Conservation (phyloP, 148 eudicot species). For the Camellia lanceoleosa region DNA sequence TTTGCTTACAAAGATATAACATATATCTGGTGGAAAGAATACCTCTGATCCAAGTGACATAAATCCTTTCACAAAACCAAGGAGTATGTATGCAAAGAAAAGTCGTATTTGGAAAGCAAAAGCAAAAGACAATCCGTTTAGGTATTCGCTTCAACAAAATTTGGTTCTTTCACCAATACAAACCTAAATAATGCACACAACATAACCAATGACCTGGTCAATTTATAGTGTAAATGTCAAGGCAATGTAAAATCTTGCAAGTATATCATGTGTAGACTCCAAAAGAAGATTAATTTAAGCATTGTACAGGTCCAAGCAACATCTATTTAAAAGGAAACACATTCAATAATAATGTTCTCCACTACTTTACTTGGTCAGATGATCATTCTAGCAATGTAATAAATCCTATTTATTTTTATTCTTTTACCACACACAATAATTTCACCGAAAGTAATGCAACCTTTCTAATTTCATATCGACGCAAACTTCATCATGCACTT, state of each 20-base stretch:
- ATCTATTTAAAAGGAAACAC: too few relatives aligned
- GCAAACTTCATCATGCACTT: not conserved
- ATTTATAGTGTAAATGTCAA: too few relatives aligned
- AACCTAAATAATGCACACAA: not conserved
- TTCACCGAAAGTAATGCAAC: not conserved
- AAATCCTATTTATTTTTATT: not conserved
- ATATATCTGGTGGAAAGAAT: slow-evolving; percentile 8
- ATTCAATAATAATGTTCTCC: not conserved
- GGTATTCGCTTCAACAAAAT: not conserved
- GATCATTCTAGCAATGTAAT: not conserved
- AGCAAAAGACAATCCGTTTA: not conserved
- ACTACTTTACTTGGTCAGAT: too few relatives aligned
- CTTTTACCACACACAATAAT: not conserved
- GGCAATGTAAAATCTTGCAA: not conserved
- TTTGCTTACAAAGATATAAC: not conserved
- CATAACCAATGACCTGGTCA: not conserved
- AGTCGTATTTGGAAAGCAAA: slow-evolving; percentile 68
- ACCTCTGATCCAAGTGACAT: slow-evolving; percentile 72
- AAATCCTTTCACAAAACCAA: slow-evolving; percentile 66
- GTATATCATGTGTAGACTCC: not conserved
- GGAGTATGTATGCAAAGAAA: slow-evolving; percentile 61
- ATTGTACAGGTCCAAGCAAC: too few relatives aligned
- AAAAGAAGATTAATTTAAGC: too few relatives aligned
- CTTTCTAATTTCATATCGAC: not conserved
- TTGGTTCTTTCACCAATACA: not conserved